phyloP scores from a whole-genome alignment of 208 protist species.

The Blastocrithidia nonstop region DNA sequence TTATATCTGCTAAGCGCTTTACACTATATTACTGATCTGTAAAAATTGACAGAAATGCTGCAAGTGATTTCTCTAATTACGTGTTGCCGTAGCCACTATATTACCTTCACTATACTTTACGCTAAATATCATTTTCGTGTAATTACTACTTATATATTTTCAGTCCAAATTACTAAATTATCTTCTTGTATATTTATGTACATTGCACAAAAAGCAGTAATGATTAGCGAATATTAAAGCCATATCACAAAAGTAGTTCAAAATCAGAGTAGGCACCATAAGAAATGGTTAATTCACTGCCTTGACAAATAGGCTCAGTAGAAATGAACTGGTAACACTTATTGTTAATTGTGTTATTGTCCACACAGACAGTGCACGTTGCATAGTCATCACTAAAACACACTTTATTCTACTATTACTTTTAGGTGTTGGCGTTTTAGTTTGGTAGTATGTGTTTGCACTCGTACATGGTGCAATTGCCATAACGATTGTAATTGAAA shows the following conservation, averaged over 20 bases:
- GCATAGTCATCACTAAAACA: not conserved
- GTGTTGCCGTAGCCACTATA: no score
- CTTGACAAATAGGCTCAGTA: conserved; percentile 9
- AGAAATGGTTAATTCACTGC: conserved; percentile 61
- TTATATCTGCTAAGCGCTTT: no score
- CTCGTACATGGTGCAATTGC: conserved; percentile 47
- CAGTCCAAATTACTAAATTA: no score
- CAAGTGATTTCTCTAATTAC: no score
- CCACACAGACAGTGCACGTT: conserved; percentile 6
- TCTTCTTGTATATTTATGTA: no score
- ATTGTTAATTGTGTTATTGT: conserved; percentile 8
- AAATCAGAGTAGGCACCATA: conserved; percentile 81
- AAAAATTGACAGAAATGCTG: no score
- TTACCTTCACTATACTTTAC: no score
- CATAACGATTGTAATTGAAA: conserved; percentile 75
- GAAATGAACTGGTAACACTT: conserved; percentile 47
- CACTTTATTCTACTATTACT: not conserved
- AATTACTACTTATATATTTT: no score
- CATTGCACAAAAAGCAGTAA: conserved; percentile 19
- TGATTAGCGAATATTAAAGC: conserved; percentile 58
- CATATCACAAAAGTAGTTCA: conserved; percentile 84
- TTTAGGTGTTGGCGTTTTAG: not conserved
- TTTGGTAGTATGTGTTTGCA: conserved; percentile 6
- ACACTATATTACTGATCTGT: no score
- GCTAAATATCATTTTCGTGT: no score